phyloP scores from a whole-genome alignment of 1,139 yeast species.

The Protomyces inundatus region DNA sequence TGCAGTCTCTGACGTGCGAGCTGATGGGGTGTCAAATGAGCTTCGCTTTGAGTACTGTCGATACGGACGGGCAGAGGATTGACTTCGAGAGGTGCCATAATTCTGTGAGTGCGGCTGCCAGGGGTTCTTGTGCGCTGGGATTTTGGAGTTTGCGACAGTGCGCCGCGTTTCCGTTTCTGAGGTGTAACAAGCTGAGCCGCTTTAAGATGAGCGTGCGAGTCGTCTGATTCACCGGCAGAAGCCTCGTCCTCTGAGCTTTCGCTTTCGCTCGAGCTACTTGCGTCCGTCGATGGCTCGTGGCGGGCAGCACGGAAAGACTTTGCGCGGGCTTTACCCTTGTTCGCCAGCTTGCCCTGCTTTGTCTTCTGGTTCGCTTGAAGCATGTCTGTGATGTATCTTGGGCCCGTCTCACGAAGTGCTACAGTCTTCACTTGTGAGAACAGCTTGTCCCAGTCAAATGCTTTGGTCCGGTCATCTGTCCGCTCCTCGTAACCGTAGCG shows the following conservation, averaged over 20 bases:
- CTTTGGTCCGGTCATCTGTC: not conserved
- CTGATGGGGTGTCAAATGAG: conserved; percentile 41
- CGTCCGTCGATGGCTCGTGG: not conserved
- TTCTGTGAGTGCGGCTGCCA: conserved; percentile 9
- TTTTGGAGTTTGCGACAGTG: not conserved
- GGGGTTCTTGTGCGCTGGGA: conserved; percentile 10
- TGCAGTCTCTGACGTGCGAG: conserved; percentile 58
- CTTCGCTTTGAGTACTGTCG: conserved; percentile 1
- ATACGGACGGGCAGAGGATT: conserved; percentile 33
- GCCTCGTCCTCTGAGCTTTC: not conserved
- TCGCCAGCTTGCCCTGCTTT: not conserved
- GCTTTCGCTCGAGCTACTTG: not conserved
- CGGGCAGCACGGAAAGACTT: not conserved
- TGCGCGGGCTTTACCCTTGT: not conserved
- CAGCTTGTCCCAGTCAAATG: not conserved
- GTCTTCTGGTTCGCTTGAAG: not conserved
- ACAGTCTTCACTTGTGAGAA: not conserved
- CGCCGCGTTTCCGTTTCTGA: not conserved
- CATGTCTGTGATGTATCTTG: not conserved
- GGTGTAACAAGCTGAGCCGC: conserved; percentile 1
- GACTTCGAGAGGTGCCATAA: conserved; percentile 28
- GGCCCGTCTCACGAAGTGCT: not conserved
- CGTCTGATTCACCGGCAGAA: not conserved
- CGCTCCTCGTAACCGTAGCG: conserved; percentile 7
- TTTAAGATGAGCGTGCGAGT: not conserved